A percentile compares a stretch with the other conserved stretches of the same genome.
phyloP scores from a whole-genome alignment of 768 basidiomycete genomes.

The Lyophyllum semitale region DNA sequence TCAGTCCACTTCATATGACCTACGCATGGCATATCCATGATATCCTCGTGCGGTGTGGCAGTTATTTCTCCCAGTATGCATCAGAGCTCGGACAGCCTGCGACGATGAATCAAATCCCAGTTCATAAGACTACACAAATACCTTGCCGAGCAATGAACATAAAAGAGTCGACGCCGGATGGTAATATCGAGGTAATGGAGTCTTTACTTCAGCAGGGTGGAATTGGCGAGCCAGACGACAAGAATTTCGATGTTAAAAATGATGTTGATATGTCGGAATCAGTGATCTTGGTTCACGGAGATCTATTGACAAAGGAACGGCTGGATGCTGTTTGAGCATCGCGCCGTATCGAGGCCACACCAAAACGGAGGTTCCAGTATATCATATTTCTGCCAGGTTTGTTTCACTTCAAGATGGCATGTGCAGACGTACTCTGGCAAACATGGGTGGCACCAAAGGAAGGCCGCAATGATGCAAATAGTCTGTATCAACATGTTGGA shows the following conservation, averaged over 20 bases:
- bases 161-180: conserved; percentile 18
- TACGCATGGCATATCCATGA: conserved; percentile 6
- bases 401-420: conserved; percentile 20
- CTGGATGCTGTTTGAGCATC: conserved; percentile 7
- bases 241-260: background rate
- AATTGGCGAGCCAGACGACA: conserved; percentile 9
- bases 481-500: conserved; percentile 9
- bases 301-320: conserved; percentile 21
- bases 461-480: conserved; percentile 5
- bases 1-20: conserved; percentile 11
- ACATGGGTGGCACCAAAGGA: conserved; percentile 8
- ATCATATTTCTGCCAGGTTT: conserved; percentile 9
- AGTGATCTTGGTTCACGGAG: conserved; percentile 21
- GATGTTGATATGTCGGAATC: conserved; percentile 9
- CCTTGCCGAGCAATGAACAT: conserved; percentile 18
- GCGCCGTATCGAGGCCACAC: conserved; percentile 16
- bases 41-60: conserved; percentile 11
- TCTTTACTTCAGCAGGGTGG: conserved; percentile 10
- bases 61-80: conserved; percentile 15
- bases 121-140: too few relatives aligned
- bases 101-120: conserved; percentile 15
- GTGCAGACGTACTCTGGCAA: conserved; percentile 10
- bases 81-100: conserved; percentile 12
- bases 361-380: conserved; percentile 8
- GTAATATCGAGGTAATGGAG: conserved; percentile 18